Percentiles rank a stretch among this genome's conserved stretches.
phyloP scores from a whole-genome alignment of 257 asterid species.

The Fraxinus americana region DNA sequence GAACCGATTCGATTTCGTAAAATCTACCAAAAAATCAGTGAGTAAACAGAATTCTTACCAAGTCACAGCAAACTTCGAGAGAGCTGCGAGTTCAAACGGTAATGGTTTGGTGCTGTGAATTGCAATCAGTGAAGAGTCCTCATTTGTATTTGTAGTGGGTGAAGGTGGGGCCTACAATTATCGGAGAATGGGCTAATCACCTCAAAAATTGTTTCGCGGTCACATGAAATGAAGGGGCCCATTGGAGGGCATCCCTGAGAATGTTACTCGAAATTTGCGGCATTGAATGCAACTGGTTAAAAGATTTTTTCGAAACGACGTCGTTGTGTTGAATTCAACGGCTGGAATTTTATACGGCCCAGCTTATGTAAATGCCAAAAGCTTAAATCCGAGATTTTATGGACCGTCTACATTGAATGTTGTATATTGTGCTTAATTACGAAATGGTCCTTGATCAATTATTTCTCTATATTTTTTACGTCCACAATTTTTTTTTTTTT shows the following conservation, averaged over 20 bases:
- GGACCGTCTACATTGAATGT: neutral
- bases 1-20: neutral
- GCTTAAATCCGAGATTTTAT: neutral
- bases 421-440: neutral
- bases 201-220: conserved; percentile 17
- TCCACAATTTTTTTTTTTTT: neutral
- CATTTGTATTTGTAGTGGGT: conserved; percentile 32
- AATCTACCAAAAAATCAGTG: neutral
- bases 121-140: neutral
- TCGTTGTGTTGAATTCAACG: conserved; percentile 16
- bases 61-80: conserved; percentile 3
- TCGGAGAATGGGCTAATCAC: neutral
- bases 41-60: conserved; percentile 21
- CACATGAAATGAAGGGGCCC: conserved; percentile 16
- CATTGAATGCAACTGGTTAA: neutral
- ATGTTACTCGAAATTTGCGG: conserved; percentile 35
- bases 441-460: neutral
- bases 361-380: neutral
- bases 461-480: neutral
- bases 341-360: conserved; percentile 24
- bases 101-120: neutral
- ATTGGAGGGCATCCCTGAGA: conserved; percentile 14
- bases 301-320: conserved; percentile 14
- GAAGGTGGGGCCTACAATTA: neutral
- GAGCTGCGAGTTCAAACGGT: neutral